Base-by-base conservation (phyloP, 2,329 filamentous ascomycete species). In the Onygena corvina region DNA sequence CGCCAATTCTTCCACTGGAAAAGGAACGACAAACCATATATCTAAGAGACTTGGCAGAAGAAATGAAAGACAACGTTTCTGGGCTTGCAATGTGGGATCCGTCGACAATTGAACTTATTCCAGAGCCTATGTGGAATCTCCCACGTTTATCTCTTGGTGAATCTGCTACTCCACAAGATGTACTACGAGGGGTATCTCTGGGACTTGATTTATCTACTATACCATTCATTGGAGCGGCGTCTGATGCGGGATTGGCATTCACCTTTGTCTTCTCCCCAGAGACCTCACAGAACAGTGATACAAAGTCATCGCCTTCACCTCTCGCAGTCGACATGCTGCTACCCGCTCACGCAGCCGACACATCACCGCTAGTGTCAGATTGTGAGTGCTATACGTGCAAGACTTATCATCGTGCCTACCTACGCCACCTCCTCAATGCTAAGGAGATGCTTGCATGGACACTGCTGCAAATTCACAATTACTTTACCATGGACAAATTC, bases 401-500 rank as follows among this genome's bases (percentile, higher is more conserved):
- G 1, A 77, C 76, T 14, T 90, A 96, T 64, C 87, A 94, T 66
- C 74, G 83, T 46, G 90, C 92, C 0, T 98, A 86, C 65, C 61
- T 98, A 30, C 83, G 88, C 56, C 92, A 98, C 64, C 75, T 96
- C 1, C 77, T 98, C 4, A 75, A 79, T 42, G 88, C 92, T 0
- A 93, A 89, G 61, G 92, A 98, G 67, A 96, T 98, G 92, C 79
- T 95, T 3, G 90, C 84, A 20, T 98, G 92, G 92, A 85, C 83
- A 0, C 74, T 98, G 5, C 73, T 98, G 5, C 90, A 96, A 64
- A 76, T 94, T 2, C 92, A 98, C 68, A 98, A 98, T 63, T 81
- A 93, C 63, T 75, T 81, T 53, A 68, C 84, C 5, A 66, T 94
- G 48, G 75, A 77, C 40, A 59, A 68, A 0, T 94, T 96, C 69